Base-by-base conservation (phyloP, 108 stramenopile species). In the Phaeodactylum tricornutum region DNA sequence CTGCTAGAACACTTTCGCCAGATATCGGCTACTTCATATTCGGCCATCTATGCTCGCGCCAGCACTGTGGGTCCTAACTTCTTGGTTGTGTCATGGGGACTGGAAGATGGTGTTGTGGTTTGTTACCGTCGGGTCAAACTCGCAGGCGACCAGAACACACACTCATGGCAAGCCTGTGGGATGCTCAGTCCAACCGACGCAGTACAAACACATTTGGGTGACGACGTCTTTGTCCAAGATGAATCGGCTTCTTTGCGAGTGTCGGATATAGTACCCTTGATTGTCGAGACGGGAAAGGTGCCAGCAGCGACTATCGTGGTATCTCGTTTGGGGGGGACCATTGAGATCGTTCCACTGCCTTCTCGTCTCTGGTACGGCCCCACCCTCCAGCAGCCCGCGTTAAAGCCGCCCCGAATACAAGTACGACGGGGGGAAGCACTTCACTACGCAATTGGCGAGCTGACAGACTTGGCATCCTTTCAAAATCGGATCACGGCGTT, bases 81-180 rank as follows among this genome's bases (percentile, higher is more conserved):
- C 54, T 53, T 87, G 19, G 67, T 64, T 4, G 59, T 87, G 4
- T 82, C 82, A 26, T 92, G 89, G 89, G 87, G 87, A 36, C 47
- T 71, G 25, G 49, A 46, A 14, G 84, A 84, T 60, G 84, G 79
- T 2, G 50, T 67, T 15, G 39, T 84, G 31, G 72, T 72, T 2
- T 29, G 86, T 22, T 91, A 91, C 62, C 76, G 80, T 11, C 53
- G 82, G 22, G 37, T 63, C 0, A 15, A n/a, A 41, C 39, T 20
- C 39, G 39, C 16, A 15, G 21, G 14, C 39, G 4, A 41, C 39
- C 16, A 41, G 8, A 41, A 9, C n/a, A n/a, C n/a, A n/a, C n/a
- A n/a, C n/a, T n/a, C n/a, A n/a, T n/a, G n/a, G n/a, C n/a, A n/a
- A n/a, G n/a, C n/a, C n/a, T n/a, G n/a, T n/a, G n/a, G n/a, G n/a